Conservation (phyloP, 2,329 filamentous ascomycete species). For the Chaetomiaceae sp. region DNA sequence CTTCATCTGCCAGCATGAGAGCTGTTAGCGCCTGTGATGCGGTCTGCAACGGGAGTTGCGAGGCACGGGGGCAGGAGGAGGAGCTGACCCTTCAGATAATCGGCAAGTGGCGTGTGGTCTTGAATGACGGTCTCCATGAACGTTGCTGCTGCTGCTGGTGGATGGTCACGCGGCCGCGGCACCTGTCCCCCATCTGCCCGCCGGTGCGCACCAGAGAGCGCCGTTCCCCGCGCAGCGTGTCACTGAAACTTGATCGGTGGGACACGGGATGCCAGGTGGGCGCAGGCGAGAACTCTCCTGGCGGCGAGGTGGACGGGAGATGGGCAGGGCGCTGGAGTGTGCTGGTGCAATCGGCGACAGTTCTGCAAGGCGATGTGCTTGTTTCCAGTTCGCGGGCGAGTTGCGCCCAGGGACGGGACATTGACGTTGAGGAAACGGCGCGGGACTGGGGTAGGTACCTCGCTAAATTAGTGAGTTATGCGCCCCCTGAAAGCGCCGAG, state of each 20-base stretch:
- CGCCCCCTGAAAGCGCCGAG: too few relatives aligned
- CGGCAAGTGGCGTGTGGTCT: conserved; percentile 79
- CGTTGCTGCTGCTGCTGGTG: conserved; percentile 8
- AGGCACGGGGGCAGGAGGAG: conserved; percentile 10
- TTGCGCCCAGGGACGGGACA: conserved; percentile 9
- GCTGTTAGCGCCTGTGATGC: conserved; percentile 16
- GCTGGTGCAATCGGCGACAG: conserved; percentile 12
- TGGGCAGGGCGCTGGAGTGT: conserved; percentile 3
- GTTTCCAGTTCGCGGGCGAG: conserved; percentile 12
- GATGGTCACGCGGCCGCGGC: conserved; percentile 16
- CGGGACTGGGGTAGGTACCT: conserved; percentile 4
- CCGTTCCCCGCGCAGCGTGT: conserved; percentile 9
- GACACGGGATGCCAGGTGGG: conserved; percentile 5
- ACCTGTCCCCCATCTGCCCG: conserved; percentile 24
- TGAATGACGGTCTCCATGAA: conserved; percentile 82
- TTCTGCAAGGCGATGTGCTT: conserved; percentile 17
- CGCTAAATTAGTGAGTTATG: conserved; percentile 2
- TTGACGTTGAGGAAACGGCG: neutral
- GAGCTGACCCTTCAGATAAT: conserved; percentile 75
- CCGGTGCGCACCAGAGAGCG: conserved; percentile 17
- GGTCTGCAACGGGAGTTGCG: neutral
- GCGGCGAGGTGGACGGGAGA: conserved; percentile 6
- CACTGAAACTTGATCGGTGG: neutral
- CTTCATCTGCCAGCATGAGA: conserved; percentile 37
- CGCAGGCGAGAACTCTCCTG: conserved; percentile 1